Base-by-base conservation (phyloP, 495 filamentous ascomycete genomes). In the Neurospora sp. region DNA sequence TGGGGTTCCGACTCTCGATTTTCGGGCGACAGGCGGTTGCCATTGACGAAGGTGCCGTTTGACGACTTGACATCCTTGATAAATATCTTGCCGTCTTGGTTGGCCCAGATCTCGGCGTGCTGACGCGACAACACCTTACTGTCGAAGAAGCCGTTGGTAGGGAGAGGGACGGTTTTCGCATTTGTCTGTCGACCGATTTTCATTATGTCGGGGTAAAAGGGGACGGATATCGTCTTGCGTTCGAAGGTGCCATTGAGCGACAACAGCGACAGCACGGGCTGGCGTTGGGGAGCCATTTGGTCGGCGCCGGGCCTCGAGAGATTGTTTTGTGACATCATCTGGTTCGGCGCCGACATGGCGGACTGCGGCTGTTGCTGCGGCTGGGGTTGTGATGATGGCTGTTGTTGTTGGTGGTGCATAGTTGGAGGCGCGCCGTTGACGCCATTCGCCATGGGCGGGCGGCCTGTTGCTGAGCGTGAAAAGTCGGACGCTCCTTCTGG, bases 41-140 rank as follows among this genome's bases (percentile, higher is more conserved):
- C 94, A 73, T 98, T 99, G 70, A 99, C 94, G 81, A 99, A 99
- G 1, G 96, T 99, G 48, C 96, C 96, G 77, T 99, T 99, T 3
- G 96, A 98, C 4, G 96, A 98, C 80, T 97, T 98, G 74, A 99
- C 91, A 82, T 99, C 96, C 41, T 94, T 90, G 76, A 99, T 98
- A 89, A 90, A 98, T 70, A 99, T 90, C 78, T 96, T 97, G 16
- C 96, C 95, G 74, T 86, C 87, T 71, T 90, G 87, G 70, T 98
- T 94, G 31, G 95, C 95, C 93, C 93, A 99, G 20, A 98, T 89
- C 74, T 99, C 96, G 17, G 96, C 96, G 82, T 99, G 96, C 80
- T 97, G 94, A 73, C 96, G 86, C 41, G 95, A 98, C 16, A 99
- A 87, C 42, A 99, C 96, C 78, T 99, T 99, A 20, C 94, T 97